phyloP scores from a whole-genome alignment of 345 rosid genomes.

The Kandelia obovata region DNA sequence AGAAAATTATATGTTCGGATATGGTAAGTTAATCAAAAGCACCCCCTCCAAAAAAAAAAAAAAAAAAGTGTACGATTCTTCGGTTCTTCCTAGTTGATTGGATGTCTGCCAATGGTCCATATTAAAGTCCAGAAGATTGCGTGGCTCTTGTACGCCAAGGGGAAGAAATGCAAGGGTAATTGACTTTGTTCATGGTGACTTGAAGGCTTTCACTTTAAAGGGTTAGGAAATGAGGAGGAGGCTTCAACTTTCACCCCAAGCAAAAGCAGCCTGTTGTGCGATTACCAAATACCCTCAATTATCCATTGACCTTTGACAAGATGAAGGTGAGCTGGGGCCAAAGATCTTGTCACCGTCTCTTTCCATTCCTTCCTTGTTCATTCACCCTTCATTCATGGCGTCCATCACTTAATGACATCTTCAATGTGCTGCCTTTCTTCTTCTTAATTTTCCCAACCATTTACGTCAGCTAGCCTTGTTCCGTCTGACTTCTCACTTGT shows the following conservation, averaged over 20 bases:
- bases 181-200: conserved; percentile 21
- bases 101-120: too few relatives aligned
- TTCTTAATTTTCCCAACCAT: background rate
- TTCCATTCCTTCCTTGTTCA: conserved; percentile 5
- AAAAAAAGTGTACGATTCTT: too few relatives aligned
- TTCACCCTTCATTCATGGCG: conserved; percentile 14
- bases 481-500: background rate
- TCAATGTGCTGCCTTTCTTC: background rate
- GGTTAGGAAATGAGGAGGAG: conserved; percentile 10
- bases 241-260: conserved; percentile 8
- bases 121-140: conserved; percentile 5
- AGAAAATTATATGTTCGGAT: too few relatives aligned
- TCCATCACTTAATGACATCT: conserved; percentile 27
- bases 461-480: background rate
- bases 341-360: conserved; percentile 24
- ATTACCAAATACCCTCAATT: too few relatives aligned
- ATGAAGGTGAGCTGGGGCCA: background rate
- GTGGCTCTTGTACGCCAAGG: conserved; percentile 1
- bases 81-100: too few relatives aligned
- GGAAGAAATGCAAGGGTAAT: conserved; percentile 9
- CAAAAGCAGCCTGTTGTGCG: too few relatives aligned
- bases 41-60: too few relatives aligned
- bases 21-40: too few relatives aligned
- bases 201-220: conserved; percentile 31
- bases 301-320: conserved; percentile 12